Conservation (phyloP, 495 filamentous ascomycete species). For the Rhizodiscina lignyota region DNA sequence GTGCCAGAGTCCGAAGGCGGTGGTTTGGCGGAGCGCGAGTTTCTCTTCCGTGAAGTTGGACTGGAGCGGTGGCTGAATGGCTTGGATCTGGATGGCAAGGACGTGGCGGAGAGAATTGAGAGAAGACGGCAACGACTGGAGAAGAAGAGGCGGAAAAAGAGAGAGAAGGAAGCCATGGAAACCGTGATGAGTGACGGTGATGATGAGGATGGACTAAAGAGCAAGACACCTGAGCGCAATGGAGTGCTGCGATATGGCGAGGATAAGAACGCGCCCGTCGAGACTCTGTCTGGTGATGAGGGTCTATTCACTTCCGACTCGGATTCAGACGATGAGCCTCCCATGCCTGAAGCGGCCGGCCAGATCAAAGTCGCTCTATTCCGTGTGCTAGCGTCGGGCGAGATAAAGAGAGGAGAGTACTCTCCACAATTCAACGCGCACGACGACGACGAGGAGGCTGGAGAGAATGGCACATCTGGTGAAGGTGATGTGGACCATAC, state of each 20-base stretch:
- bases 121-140: slow-evolving; percentile 74
- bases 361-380: slow-evolving; percentile 98
- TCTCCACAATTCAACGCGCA: slow-evolving; percentile 96
- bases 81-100: slow-evolving; percentile 67
- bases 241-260: slow-evolving; percentile 61
- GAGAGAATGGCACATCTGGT: slow-evolving; percentile 15
- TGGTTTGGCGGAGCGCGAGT: slow-evolving; percentile 89
- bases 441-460: slow-evolving; percentile 60
- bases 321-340: slow-evolving; percentile 68
- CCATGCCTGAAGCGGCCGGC: slow-evolving; percentile 80
- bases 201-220: slow-evolving; percentile 32
- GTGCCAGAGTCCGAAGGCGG: slow-evolving; percentile 81
- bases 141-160: slow-evolving; percentile 57
- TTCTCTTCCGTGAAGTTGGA: slow-evolving; percentile 93
- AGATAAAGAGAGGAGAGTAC: slow-evolving; percentile 94
- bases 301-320: slow-evolving; percentile 43
- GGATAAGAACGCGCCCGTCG: slow-evolving; percentile 53
- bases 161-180: slow-evolving; percentile 12
- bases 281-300: slow-evolving; percentile 56
- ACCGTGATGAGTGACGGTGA: slow-evolving; percentile 5
- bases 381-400: slow-evolving; percentile 84
- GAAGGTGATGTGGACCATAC: slow-evolving; percentile 82
- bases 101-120: slow-evolving; percentile 70
- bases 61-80: slow-evolving; percentile 92
- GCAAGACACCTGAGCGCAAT: slow-evolving; percentile 29